Evolutionary conservation across 495 filamentous ascomycete genomes (phyloP).

Genomic region (Aspergillus conjunctus): DNA sequence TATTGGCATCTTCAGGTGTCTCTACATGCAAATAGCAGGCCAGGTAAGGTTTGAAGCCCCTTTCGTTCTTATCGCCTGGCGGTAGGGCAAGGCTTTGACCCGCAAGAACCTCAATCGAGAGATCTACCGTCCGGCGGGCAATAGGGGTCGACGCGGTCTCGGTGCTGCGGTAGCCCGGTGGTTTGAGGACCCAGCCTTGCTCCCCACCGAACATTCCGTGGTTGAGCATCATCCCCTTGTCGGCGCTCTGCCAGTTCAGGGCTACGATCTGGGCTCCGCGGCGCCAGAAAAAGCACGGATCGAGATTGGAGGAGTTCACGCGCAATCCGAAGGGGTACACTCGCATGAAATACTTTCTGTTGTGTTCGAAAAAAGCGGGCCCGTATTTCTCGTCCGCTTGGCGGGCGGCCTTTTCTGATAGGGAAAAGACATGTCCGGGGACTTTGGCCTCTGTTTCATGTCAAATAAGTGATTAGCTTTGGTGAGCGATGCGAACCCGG

Average conservation of each 20-base stretch:
- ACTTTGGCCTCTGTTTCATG: slow-evolving; percentile 58
- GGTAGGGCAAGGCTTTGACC: slow-evolving; percentile 56
- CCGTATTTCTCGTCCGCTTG: slow-evolving; percentile 65
- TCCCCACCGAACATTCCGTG: slow-evolving; percentile 86
- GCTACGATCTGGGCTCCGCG: slow-evolving; percentile 91
- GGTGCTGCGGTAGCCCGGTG: slow-evolving; percentile 60
- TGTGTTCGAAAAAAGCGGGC: slow-evolving; percentile 73
- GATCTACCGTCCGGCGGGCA: slow-evolving; percentile 35
- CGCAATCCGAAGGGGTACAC: slow-evolving; percentile 84
- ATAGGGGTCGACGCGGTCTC: slow-evolving; percentile 29
- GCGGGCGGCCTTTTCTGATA: slow-evolving; percentile 77
- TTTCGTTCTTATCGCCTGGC: slow-evolving; percentile 52
- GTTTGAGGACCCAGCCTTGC: slow-evolving; percentile 84
- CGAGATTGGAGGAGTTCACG: slow-evolving; percentile 80
- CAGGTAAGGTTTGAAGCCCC: slow-evolving; percentile 73
- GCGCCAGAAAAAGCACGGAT: slow-evolving; percentile 82
- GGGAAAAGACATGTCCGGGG: slow-evolving; percentile 83
- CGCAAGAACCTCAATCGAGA: slow-evolving; percentile 55
- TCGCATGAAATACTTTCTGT: slow-evolving; percentile 81
- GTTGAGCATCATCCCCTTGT: slow-evolving; percentile 95
- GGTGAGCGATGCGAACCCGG: neutral
- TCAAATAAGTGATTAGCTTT: slow-evolving; percentile 9
- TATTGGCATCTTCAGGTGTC: slow-evolving; percentile 41
- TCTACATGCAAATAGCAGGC: slow-evolving; percentile 83
- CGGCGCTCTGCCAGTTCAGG: slow-evolving; percentile 90